phyloP scores from a whole-genome alignment of 2,329 filamentous ascomycete species.

The Falciphora oryzae region DNA sequence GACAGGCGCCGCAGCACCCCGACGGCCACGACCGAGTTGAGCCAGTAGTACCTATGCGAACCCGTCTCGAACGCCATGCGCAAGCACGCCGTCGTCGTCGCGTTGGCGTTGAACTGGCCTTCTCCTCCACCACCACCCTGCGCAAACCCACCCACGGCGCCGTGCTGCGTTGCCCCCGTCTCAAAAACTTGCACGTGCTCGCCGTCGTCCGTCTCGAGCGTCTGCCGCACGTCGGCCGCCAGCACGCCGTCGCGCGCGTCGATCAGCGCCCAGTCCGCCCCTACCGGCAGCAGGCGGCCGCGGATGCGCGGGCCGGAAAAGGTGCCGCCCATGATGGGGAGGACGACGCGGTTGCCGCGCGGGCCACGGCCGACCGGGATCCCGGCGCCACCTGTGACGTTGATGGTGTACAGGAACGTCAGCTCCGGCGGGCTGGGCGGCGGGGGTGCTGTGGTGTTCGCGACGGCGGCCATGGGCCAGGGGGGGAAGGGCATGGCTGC shows the following conservation, averaged over 20 bases:
- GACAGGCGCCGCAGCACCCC: neutral
- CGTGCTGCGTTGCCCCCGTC: neutral
- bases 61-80: constrained; percentile 8
- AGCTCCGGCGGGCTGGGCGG: neutral
- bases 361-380: constrained; percentile 1
- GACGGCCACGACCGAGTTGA: constrained; percentile 5
- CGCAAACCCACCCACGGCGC: neutral
- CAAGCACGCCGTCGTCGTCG: constrained; percentile 1
- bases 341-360: neutral
- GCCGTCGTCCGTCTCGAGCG: constrained; percentile 10
- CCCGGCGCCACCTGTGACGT: neutral
- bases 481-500: too few species aligned
- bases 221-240: constrained; percentile 8
- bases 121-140: too few species aligned
- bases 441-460: too few species aligned
- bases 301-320: constrained; percentile 3
- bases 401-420: constrained; percentile 7
- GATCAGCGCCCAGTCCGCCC: constrained; percentile 6
- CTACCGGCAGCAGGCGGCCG: constrained; percentile 4
- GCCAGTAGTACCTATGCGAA: neutral
- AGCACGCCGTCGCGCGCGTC: constrained; percentile 5
- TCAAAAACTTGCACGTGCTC: constrained; percentile 4
- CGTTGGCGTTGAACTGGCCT: too few species aligned
- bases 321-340: neutral
- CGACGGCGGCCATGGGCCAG: too few species aligned